These are phyloP conservation scores for Populus hybrid DNA, from an alignment of 441 rosid species.

Conservation along the genomic window DNA sequence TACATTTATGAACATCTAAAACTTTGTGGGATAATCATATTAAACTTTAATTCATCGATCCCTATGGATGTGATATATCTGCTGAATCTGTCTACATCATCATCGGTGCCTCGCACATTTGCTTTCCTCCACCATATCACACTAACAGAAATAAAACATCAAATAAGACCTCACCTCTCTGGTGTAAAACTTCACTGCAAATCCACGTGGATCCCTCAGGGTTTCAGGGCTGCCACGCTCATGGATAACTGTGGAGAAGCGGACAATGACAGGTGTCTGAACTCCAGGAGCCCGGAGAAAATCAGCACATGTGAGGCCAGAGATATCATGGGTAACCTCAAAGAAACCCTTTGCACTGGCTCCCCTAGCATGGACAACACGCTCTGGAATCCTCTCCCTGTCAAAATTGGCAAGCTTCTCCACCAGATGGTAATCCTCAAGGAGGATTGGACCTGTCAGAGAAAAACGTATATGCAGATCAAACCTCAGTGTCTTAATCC, in stretches of 20 bases:
- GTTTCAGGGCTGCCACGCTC: conserved; percentile 98
- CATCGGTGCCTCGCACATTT: not conserved
- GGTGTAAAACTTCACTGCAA: conserved; percentile 31
- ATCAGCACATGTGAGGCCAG: conserved; percentile 82
- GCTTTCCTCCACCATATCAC: not conserved
- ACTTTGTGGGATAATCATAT: not conserved
- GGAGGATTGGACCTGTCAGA: conserved; percentile 80
- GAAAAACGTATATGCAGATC: not conserved
- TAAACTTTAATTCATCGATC: not conserved
- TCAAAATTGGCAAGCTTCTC: conserved; percentile 94
- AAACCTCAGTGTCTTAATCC: not conserved
- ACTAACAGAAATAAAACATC: not conserved
- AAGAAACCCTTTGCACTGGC: conserved; percentile 32
- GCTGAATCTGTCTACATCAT: not conserved
- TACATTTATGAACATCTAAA: not conserved
- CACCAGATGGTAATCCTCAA: conserved; percentile 92
- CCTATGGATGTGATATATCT: not conserved
- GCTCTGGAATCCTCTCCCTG: conserved; percentile 94
- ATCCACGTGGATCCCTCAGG: conserved; percentile 95
- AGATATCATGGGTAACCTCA: conserved; percentile 64
- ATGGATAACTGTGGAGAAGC: conserved; percentile 89
- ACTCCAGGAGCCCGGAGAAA: conserved; percentile 96
- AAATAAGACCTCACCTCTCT: conserved; percentile 60
- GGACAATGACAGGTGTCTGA: conserved; percentile 92
- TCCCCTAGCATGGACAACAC: conserved; percentile 99